A percentile compares a stretch with the other conserved stretches of the same genome.
Conservation (phyloP, 2,329 filamentous ascomycete genomes). For the Monosporascus sp. region DNA sequence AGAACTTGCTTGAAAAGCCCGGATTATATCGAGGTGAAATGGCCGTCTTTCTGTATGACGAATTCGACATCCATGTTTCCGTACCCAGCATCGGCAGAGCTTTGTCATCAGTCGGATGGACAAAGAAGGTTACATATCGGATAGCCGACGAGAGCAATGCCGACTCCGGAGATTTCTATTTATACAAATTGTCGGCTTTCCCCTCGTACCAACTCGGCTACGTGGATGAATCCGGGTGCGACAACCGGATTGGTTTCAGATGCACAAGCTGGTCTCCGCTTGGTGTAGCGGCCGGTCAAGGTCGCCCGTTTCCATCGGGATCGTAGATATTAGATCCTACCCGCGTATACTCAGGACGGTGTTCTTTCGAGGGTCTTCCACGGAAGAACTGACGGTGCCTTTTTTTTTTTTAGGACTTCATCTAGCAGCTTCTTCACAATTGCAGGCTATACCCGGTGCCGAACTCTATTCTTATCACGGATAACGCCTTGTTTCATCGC, state of each 20-base stretch:
- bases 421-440: slow-evolving; percentile 22
- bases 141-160: too few species aligned
- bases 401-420: slow-evolving; percentile 23
- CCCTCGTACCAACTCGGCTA: slow-evolving; percentile 25
- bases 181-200: slow-evolving; percentile 22
- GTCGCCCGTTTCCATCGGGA: slow-evolving; percentile 11
- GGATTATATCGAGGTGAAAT: too few species aligned
- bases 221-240: slow-evolving; percentile 28
- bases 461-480: slow-evolving; percentile 27
- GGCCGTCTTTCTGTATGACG: too few species aligned
- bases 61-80: too few species aligned
- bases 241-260: slow-evolving; percentile 27
- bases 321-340: slow-evolving; percentile 12
- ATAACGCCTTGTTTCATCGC: slow-evolving; percentile 25
- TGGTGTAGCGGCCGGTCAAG: slow-evolving; percentile 16
- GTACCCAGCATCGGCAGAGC: too few species aligned
- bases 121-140: too few species aligned
- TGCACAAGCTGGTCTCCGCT: slow-evolving; percentile 27
- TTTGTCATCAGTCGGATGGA: too few species aligned
- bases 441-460: slow-evolving; percentile 23
- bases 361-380: slow-evolving; percentile 12
- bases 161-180: too few species aligned
- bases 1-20: too few species aligned
- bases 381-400: too few species aligned
- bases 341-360: slow-evolving; percentile 21